Evolutionary conservation across 345 rosid genomes (phyloP).

Genomic region (Hevea brasiliensis): DNA sequence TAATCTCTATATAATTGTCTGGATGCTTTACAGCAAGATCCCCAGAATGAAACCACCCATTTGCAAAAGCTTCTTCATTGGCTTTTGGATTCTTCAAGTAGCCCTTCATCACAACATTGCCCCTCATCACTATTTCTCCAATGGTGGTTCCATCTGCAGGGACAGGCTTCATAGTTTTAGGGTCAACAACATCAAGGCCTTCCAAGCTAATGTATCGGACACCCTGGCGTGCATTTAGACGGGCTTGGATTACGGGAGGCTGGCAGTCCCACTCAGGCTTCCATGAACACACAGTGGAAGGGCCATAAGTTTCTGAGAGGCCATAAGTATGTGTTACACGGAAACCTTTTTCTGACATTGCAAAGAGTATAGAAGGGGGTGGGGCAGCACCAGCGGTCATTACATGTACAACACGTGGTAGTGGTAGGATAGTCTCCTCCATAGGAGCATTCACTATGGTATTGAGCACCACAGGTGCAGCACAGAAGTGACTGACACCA

Average conservation of each 20-base stretch:
- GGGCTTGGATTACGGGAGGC: slow-evolving; percentile 69
- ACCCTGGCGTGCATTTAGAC: slow-evolving; percentile 91
- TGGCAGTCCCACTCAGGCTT: slow-evolving; percentile 88
- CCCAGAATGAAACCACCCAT: slow-evolving; percentile 88
- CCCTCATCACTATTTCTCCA: slow-evolving; percentile 85
- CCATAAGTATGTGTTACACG: slow-evolving; percentile 83
- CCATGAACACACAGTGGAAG: slow-evolving; percentile 84
- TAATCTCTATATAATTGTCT: slow-evolving; percentile 78
- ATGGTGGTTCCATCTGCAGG: slow-evolving; percentile 79
- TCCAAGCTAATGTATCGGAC: slow-evolving; percentile 70
- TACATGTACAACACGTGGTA: slow-evolving; percentile 73
- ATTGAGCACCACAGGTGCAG: slow-evolving; percentile 94
- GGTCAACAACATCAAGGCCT: slow-evolving; percentile 64
- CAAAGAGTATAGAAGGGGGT: slow-evolving; percentile 69
- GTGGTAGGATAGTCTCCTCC: slow-evolving; percentile 76
- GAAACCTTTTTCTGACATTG: slow-evolving; percentile 77
- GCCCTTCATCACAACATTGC: slow-evolving; percentile 84
- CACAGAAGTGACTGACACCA: slow-evolving; percentile 79
- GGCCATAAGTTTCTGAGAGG: slow-evolving; percentile 89
- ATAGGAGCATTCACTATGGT: slow-evolving; percentile 67
- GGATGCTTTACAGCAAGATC: slow-evolving; percentile 89
- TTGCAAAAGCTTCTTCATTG: slow-evolving; percentile 71
- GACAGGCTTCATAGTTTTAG: slow-evolving; percentile 59
- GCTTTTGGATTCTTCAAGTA: slow-evolving; percentile 82
- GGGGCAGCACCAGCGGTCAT: slow-evolving; percentile 96